Evolutionary conservation across 2,329 filamentous ascomycete species (phyloP).

Genomic region (Thelonectria olida): DNA sequence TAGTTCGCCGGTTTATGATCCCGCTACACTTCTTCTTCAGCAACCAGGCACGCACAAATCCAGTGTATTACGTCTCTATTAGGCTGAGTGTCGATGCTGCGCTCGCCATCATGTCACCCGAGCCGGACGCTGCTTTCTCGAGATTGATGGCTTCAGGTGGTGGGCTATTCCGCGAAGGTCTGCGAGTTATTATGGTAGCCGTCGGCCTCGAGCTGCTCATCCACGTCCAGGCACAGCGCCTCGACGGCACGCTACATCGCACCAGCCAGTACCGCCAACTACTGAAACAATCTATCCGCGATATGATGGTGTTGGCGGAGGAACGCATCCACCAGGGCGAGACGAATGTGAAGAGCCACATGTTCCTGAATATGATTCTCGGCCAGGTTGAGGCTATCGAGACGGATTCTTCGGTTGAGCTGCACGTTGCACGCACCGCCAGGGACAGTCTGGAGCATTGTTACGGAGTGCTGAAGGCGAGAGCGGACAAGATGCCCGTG

Average conservation of each 20-base stretch:
- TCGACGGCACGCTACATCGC: constrained; percentile 42
- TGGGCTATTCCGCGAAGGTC: constrained; percentile 52
- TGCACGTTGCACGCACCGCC: constrained; percentile 43
- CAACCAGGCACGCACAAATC: constrained; percentile 51
- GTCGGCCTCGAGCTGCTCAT: constrained; percentile 50
- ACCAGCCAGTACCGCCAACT: constrained; percentile 39
- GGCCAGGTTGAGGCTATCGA: constrained; percentile 51
- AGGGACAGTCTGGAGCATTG: constrained; percentile 46
- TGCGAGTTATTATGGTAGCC: constrained; percentile 43
- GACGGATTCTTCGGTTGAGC: constrained; percentile 33
- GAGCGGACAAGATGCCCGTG: not conserved
- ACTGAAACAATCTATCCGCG: constrained; percentile 44
- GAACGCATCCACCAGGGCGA: constrained; percentile 50
- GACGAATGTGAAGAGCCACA: constrained; percentile 55
- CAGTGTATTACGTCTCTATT: constrained; percentile 59
- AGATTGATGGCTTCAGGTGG: constrained; percentile 49
- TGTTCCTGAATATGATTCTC: constrained; percentile 51
- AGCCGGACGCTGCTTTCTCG: constrained; percentile 48
- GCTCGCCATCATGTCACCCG: constrained; percentile 47
- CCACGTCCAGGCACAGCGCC: constrained; percentile 40
- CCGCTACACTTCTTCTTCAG: constrained; percentile 62
- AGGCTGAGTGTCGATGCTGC: constrained; percentile 57
- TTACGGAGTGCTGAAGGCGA: constrained; percentile 37
- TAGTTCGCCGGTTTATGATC: constrained; percentile 64
- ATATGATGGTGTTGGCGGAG: constrained; percentile 39